These are phyloP conservation scores for Seiridium cupressi DNA, from an alignment of 2,329 filamentous ascomycete genomes.

Conservation along the genomic window DNA sequence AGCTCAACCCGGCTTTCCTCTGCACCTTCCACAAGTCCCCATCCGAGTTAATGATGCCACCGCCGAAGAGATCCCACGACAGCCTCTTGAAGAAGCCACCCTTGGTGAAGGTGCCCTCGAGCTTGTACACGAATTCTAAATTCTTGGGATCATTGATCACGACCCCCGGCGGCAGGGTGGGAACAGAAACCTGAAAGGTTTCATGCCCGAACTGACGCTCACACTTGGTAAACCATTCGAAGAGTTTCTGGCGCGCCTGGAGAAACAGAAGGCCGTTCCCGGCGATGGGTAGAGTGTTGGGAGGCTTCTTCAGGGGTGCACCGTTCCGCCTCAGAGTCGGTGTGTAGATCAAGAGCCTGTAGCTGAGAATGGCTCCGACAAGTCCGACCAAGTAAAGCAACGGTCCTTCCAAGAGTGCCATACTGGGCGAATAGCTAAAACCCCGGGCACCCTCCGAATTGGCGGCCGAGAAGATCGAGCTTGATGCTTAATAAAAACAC, in stretches of 20 bases:
- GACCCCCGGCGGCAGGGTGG: constrained; percentile 60
- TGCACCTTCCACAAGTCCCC: constrained; percentile 63
- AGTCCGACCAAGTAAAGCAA: constrained; percentile 15
- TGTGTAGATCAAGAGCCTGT: constrained; percentile 19
- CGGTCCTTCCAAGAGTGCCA: constrained; percentile 19
- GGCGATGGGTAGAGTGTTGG: constrained; percentile 51
- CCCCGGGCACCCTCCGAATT: too few relatives aligned
- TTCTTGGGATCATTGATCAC: constrained; percentile 62
- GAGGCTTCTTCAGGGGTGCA: constrained; percentile 38
- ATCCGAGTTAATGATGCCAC: constrained; percentile 67
- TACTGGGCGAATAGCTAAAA: neutral
- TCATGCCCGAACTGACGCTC: constrained; percentile 55
- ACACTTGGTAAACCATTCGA: constrained; percentile 61
- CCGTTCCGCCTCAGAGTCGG: constrained; percentile 27
- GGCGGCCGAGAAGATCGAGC: too few relatives aligned
- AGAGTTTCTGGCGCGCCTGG: constrained; percentile 56
- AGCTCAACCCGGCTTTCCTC: constrained; percentile 59
- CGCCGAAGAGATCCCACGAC: constrained; percentile 61
- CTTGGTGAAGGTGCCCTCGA: constrained; percentile 60
- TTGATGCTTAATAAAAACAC: neutral
- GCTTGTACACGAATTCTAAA: constrained; percentile 61
- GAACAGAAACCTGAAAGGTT: constrained; percentile 62
- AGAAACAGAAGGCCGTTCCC: constrained; percentile 64
- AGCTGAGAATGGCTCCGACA: constrained; percentile 16
- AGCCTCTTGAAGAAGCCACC: constrained; percentile 60